phyloP scores from a whole-genome alignment of 495 filamentous ascomycete genomes.

The Hypomontagnella submonticulosa region DNA sequence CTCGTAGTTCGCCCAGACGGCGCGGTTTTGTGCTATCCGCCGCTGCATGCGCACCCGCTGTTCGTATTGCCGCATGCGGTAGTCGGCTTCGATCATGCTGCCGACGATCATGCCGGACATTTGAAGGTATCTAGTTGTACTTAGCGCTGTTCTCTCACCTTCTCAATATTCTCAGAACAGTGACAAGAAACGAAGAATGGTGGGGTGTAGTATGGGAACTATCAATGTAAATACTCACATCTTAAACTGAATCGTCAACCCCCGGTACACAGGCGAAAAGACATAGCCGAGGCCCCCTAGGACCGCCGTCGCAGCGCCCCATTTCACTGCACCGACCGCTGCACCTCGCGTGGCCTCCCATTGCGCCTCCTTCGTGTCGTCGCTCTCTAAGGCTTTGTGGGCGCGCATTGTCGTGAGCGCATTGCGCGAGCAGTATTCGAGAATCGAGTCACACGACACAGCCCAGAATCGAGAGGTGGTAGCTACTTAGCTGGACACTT shows the following conservation, averaged over 20 bases:
- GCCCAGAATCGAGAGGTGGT: too few species aligned
- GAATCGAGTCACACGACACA: too few species aligned
- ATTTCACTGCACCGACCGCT: slow-evolving; percentile 69
- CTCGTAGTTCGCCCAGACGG: slow-evolving; percentile 62
- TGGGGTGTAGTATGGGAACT: neutral
- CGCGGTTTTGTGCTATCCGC: slow-evolving; percentile 68
- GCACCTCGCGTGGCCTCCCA: slow-evolving; percentile 72
- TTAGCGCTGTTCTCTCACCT: slow-evolving; percentile 1
- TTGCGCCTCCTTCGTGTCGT: slow-evolving; percentile 68
- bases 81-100: slow-evolving; percentile 85
- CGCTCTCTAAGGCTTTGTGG: slow-evolving; percentile 57
- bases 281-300: slow-evolving; percentile 67
- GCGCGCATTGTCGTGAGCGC: slow-evolving; percentile 48
- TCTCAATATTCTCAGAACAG: neutral
- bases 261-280: slow-evolving; percentile 79
- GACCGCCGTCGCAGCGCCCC: slow-evolving; percentile 68
- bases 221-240: slow-evolving; percentile 65
- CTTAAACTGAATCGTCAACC: slow-evolving; percentile 90
- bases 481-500: too few species aligned
- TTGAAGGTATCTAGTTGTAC: slow-evolving; percentile 72
- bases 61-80: slow-evolving; percentile 75
- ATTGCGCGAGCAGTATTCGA: too few species aligned
- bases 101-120: slow-evolving; percentile 90
- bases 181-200: neutral
- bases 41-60: slow-evolving; percentile 70